Conservation (phyloP, 352 stramenopile species). For the Blastocystis sp. region DNA sequence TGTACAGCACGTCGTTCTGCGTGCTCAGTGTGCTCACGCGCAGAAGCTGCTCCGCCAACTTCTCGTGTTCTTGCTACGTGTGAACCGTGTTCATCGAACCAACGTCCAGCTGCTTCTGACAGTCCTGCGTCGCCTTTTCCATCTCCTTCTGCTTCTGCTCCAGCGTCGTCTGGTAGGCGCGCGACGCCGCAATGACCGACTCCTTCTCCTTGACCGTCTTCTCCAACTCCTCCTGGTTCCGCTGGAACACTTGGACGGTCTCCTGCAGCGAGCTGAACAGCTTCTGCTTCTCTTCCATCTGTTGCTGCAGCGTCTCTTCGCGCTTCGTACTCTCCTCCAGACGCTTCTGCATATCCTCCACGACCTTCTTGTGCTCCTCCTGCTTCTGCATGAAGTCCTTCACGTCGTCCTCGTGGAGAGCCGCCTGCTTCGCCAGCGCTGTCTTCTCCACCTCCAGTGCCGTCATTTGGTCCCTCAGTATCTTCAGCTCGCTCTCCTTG, state of each 20-base stretch:
- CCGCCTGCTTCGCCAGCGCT: not conserved
- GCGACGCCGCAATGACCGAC: not conserved
- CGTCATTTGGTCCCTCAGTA: not conserved
- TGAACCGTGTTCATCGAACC: not conserved
- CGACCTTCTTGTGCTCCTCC: not conserved
- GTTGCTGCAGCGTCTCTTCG: not conserved
- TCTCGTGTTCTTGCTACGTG: not conserved
- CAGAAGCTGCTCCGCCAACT: constrained; percentile 7
- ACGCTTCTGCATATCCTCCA: not conserved
- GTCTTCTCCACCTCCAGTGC: not conserved
- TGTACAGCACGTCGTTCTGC: constrained; percentile 44
- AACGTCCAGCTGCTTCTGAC: not conserved
- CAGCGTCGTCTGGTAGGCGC: not conserved
- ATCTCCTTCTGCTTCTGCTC: not conserved
- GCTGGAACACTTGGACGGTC: not conserved
- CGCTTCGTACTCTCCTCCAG: not conserved
- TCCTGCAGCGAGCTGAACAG: not conserved
- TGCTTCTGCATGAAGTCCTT: not conserved
- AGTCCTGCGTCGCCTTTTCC: not conserved
- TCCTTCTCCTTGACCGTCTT: constrained; percentile 12
- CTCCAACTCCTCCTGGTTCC: not conserved
- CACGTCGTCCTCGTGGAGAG: not conserved
- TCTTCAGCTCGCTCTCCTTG: not conserved
- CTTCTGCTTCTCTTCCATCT: not conserved
- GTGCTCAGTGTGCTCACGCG: not conserved